A percentile compares a stretch with the other conserved stretches of the same genome.
Conservation (phyloP, 2,329 filamentous ascomycete species). For the Aspergillus ustus region DNA sequence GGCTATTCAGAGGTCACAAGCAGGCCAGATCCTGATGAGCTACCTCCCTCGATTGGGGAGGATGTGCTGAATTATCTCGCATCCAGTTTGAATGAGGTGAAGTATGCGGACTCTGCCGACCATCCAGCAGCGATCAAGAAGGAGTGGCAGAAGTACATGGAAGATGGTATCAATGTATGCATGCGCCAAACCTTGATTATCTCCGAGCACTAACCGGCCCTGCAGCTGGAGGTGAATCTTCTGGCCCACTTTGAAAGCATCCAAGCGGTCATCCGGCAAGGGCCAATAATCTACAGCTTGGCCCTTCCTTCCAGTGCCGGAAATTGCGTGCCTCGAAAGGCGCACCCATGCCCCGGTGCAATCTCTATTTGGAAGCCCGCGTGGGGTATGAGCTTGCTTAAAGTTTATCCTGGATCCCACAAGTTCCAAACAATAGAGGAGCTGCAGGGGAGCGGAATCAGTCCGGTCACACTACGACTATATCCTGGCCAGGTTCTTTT, state of each 20-base stretch:
- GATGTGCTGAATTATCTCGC: neutral
- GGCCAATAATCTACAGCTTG: conserved; percentile 1
- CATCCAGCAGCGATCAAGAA: neutral
- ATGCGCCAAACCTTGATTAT: neutral
- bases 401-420: conserved; percentile 11
- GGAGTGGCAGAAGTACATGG: neutral
- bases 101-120: neutral
- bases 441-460: conserved; percentile 5
- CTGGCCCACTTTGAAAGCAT: neutral
- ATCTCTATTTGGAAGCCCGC: conserved; percentile 9
- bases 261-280: neutral
- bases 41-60: neutral
- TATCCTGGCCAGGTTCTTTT: neutral
- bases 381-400: neutral
- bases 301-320: neutral
- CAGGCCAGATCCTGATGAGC: too few relatives aligned
- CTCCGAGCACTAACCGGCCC: neutral
- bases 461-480: neutral
- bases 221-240: conserved; percentile 1
- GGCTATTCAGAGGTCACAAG: too few relatives aligned
- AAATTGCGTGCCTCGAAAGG: neutral
- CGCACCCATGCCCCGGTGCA: conserved; percentile 3
- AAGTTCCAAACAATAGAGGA: conserved; percentile 1
- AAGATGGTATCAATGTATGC: conserved; percentile 1
- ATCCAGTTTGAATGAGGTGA: neutral